Evolutionary conservation across 1,139 yeast species (phyloP), one percentile per base, ranked within the genome.

Genomic region (Kodamaea suecica): DNA sequence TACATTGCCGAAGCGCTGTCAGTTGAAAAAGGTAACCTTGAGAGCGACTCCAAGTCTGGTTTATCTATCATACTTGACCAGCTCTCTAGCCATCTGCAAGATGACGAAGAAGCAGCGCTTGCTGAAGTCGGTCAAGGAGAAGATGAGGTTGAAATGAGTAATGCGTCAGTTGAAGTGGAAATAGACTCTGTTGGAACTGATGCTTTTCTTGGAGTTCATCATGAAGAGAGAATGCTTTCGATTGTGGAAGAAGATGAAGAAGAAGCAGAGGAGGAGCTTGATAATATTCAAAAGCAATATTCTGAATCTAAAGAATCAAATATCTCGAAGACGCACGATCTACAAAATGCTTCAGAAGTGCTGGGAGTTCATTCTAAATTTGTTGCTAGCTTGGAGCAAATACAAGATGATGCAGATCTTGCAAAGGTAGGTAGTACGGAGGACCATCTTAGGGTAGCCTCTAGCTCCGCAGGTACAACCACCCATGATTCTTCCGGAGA

Each of bases 31-130:
- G 28, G 17, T 6, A 13, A 25, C 6, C 16, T 17, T 5, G 31
- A 27, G 5, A 16, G 9, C 15, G 31, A 27, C 11, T 20, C 26
- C 3, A 20, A 16, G 7, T n/a, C 25, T 14, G 32, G 29, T 6
- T 15, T 23, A 10, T 30, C 34, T n/a, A 49, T 43, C 14, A 38
- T 34, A 10, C 33, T 30, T 28, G 43, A 41, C 16, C 17, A 13
- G 5, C 15, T 7, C 10, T 11, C 28, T n/a, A 7, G 10, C 9
- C 23, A 20, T 8, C 13, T 23, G 26, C 13, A 23, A 7, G 26
- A 6, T 6, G 26, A 14, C 12, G 26, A 23, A 10, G 7, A 7
- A 7, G 23, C 23, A 19, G 26, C 6, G 12, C 6, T 6, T 6
- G 7, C 26, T 23, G 26, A 23, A n/a, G 26, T 23, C 11, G 26